Evolutionary conservation across 2,329 filamentous ascomycete species (phyloP), one percentile per base, ranked within the genome.

Genomic region (Hypomyces perniciosus): DNA sequence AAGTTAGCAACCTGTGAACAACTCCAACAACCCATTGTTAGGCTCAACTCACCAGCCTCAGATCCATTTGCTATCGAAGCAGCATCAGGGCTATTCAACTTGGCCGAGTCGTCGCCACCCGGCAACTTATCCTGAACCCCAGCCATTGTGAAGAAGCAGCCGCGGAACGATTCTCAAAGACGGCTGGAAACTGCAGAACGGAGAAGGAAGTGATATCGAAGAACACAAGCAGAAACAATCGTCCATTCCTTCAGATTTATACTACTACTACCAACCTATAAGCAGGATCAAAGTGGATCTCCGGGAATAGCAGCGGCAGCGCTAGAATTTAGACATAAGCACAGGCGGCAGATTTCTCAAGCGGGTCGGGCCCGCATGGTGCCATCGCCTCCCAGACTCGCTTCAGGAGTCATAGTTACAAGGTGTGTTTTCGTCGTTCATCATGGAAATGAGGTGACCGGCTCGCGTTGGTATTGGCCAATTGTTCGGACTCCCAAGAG

Each of bases 311-410:
- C 33, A 43, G 44, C 43, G 44, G 33, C 6, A 40, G 45, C 39
- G 31, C 27, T 34, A 37, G 20, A 42, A 38, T 37, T 38, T 48
- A 48, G 29, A 45, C 30, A 33, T 30, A 29, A 45, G 30, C 31
- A 30, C 13, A 13, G 35, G 42, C 35, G 29, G 39, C 31, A 20
- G 20, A 20, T 20, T 20, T 20, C 30, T 39, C 20, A 37, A 31
- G 44, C 44, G 31, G 38, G 45, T 40, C 50, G 35, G 41, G 50
- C 28, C 50, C 42, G 44, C 49, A 52, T 52, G 50, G 50, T 52
- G 50, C 46, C 50, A 52, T 52, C 46, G 50, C 40, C 30, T 48
- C 45, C 50, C 48, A 48, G 45, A 52, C 42, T 41, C 34, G 48
- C 50, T 45, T 46, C 44, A 52, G 45, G 33, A 37, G 47, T 37